Base-by-base conservation (phyloP, 2,329 filamentous ascomycete species). In the Pseudocercospora vitis region DNA sequence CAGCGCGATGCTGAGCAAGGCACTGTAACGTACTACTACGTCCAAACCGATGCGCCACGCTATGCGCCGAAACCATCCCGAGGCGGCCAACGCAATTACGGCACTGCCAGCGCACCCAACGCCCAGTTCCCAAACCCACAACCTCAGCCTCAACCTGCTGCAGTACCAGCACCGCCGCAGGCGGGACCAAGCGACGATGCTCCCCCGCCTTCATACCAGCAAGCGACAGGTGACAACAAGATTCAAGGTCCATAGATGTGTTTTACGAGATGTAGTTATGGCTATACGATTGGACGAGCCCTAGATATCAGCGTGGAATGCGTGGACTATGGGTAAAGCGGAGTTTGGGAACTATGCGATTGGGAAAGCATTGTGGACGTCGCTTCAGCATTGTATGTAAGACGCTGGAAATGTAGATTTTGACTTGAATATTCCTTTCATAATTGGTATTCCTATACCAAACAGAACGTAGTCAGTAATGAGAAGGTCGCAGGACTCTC, bases 211-310 rank as follows among this genome's bases (percentile, higher is more conserved):
- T 89, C 87, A 11, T 97, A 97, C 71, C 87, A 88, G 12, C 89
- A 96, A 73, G 92, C 90, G 55, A 86, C 86, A 65, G 67, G 66
- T 1, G 92, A 97, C 69, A 76, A 96, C 73, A 97, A 97, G 81
- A 79, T 96, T 47, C 94, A 97, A 79, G 79, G 73, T 14, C 77
- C 61, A 11, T 63, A 51, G 40, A 40, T 40, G 46, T 8, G 24
- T 21, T n/a, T 26, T 42, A 21, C 14, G 21, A 14, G 28, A 47
- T 29, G 11, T 33, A n/a, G 18, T 18, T 12, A 46, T 28, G 18
- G 50, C 47, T 12, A 50, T 50, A 48, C 28, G 45, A 53, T 31
- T 45, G 42, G 24, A 45, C 14, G 42, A 29, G 24, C 42, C 21
- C 26, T 44, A 21, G 23, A 16, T 24, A 18, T 29, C 47, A 42